Percentiles rank a stretch among this genome's conserved stretches.
phyloP scores from a whole-genome alignment of 345 rosid species.

The Moricandia moricandioides region DNA sequence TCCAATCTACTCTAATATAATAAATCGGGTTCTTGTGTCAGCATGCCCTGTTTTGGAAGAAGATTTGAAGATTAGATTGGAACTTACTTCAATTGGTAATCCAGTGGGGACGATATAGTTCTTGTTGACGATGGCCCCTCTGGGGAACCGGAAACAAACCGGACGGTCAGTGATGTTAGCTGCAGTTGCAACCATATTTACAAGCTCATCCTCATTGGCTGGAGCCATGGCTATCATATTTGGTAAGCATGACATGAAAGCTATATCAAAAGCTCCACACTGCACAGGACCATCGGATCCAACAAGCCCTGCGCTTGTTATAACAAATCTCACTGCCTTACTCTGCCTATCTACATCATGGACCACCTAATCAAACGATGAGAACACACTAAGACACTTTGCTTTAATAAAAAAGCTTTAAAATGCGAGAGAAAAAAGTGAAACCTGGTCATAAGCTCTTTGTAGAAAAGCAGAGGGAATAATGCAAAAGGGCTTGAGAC shows the following conservation, averaged over 20 bases:
- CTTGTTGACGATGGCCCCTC: constrained; percentile 60
- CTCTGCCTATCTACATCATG: constrained; percentile 90
- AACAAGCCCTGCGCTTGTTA: constrained; percentile 86
- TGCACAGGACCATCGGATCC: constrained; percentile 86
- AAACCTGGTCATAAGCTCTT: constrained; percentile 95
- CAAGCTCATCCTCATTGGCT: constrained; percentile 80
- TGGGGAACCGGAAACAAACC: constrained; percentile 84
- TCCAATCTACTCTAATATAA: constrained; percentile 64
- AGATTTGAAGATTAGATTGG: background rate
- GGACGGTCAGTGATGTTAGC: constrained; percentile 67
- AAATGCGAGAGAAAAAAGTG: constrained; percentile 13
- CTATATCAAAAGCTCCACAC: constrained; percentile 86
- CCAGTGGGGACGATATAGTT: constrained; percentile 50
- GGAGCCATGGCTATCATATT: constrained; percentile 99
- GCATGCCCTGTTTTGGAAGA: background rate
- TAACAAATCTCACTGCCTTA: constrained; percentile 83
- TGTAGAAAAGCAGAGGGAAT: constrained; percentile 86
- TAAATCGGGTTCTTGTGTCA: constrained; percentile 24
- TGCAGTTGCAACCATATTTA: constrained; percentile 90
- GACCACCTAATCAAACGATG: constrained; percentile 53
- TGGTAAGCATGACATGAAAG: constrained; percentile 94
- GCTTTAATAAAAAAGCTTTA: background rate
- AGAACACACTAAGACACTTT: constrained; percentile 7
- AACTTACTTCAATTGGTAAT: constrained; percentile 68
- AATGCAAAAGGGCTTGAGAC: constrained; percentile 90